A percentile compares a stretch with the other conserved stretches of the same genome.
Evolutionary conservation across 306 rosid species (phyloP).

Genomic region (Acacia confusa): DNA sequence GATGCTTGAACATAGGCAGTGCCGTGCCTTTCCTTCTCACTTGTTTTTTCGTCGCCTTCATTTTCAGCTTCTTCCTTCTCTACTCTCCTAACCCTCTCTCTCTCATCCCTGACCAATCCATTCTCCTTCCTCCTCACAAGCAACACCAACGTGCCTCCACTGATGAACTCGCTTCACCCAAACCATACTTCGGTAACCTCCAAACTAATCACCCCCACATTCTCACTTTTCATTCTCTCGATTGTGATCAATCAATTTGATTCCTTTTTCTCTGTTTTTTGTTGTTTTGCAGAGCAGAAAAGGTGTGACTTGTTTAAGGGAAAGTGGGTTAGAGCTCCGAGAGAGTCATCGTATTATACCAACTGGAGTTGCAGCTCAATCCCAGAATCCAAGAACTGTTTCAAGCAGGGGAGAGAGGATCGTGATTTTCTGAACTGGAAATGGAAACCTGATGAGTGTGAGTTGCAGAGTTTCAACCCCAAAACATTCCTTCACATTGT

Average conservation of each 20-base stretch:
- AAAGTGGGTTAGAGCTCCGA: constrained; percentile 51
- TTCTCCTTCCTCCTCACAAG: constrained; percentile 25
- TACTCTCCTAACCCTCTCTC: constrained; percentile 50
- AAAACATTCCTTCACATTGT: constrained; percentile 52
- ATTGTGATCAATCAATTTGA: neutral
- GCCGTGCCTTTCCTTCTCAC: constrained; percentile 46
- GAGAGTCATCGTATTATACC: constrained; percentile 51
- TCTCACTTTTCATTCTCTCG: constrained; percentile 17
- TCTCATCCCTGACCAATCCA: constrained; percentile 32
- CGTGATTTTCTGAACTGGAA: constrained; percentile 76
- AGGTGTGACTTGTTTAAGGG: constrained; percentile 71
- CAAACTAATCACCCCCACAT: neutral
- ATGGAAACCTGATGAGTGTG: constrained; percentile 82
- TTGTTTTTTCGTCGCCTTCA: constrained; percentile 42
- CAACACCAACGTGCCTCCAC: constrained; percentile 27
- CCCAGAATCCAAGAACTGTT: constrained; percentile 81
- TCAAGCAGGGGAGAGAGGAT: constrained; percentile 71
- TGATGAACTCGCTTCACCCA: constrained; percentile 6
- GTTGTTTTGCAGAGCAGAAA: constrained; percentile 39
- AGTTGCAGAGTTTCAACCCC: constrained; percentile 62
- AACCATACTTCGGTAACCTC: constrained; percentile 48
- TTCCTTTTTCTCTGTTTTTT: neutral
- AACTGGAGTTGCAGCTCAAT: constrained; percentile 73
- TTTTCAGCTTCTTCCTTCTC: constrained; percentile 51
- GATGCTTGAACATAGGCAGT: constrained; percentile 36